Evolutionary conservation across 176 grass and related monocot genomes (phyloP), one percentile per base, ranked within the genome.

Genomic region (Juncus inflexus): DNA sequence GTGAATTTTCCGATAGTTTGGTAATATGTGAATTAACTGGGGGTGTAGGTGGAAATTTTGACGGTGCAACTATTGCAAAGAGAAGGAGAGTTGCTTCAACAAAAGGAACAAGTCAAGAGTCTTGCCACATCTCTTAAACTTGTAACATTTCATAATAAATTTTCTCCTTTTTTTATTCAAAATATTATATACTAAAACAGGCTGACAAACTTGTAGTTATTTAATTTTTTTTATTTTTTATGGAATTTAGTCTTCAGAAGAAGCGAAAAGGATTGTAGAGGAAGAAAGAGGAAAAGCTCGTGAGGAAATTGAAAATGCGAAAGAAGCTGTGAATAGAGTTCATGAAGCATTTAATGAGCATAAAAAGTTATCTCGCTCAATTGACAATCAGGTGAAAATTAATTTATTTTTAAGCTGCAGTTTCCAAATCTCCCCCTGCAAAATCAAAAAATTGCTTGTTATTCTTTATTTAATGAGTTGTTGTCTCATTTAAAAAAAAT

Each of bases 191-290:
- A 28, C 19, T 86, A 36, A 86, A 86, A 86, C 56, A 80, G 83
- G 42, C 28, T 2, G 3, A 3, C 8, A 16, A 12, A 73, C 35
- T 58, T 35, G 64, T 49, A 38, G 50, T 49, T 36, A 66, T 53
- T 57, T 0, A 65, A 51, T 61, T 52, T 84, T 57, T 71, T 59
- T 66, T 54, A 13, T 61, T 47, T 0, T 63, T 36, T 14, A 61
- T 66, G 28, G 19, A 28, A 55, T 57, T 55, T 80, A 95, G 90
- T 85, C 90, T 80, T 89, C 90, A 68, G 90, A 95, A 86, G 90
- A 89, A 75, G 90, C 90, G 35, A 89, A 89, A 76, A 86, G 61
- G 73, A 80, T 95, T 67, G 90, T 89, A 80, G 85, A 95, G 63
- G 90, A 95, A 76, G 90, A 95, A 89, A 82, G 90, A 70, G 51